Evolutionary conservation across 2,329 filamentous ascomycete genomes (phyloP).

Genomic region (Neofusicoccum ribis): DNA sequence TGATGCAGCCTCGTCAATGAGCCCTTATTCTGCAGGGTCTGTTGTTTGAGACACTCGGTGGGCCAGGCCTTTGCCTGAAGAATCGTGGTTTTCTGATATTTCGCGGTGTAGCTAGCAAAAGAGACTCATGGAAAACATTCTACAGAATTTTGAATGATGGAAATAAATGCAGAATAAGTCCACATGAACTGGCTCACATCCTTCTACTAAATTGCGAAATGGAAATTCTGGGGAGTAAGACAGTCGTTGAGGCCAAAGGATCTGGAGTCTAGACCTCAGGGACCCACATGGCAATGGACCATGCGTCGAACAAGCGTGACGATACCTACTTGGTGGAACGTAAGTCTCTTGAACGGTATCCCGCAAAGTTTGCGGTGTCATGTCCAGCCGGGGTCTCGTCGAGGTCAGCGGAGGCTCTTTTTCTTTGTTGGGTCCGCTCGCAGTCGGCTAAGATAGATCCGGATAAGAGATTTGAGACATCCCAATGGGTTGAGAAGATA

Average conservation of each 20-base stretch:
- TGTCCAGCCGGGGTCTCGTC: not conserved
- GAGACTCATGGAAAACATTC: not conserved
- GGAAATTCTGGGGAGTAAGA: too few species aligned
- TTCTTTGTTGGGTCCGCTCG: conserved; percentile 4
- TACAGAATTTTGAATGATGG: too few species aligned
- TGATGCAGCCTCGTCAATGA: not conserved
- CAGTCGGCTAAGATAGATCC: not conserved
- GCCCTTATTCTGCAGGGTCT: conserved; percentile 17
- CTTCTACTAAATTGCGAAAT: too few species aligned
- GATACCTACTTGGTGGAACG: not conserved
- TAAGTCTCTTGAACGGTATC: not conserved
- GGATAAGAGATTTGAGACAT: not conserved
- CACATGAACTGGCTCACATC: too few species aligned
- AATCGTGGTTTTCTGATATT: not conserved
- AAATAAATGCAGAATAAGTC: too few species aligned
- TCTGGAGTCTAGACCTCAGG: too few species aligned
- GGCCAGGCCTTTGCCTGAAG: not conserved
- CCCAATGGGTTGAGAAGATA: not conserved
- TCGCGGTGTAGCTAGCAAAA: too few species aligned
- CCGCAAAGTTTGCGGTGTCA: not conserved
- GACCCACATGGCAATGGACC: too few species aligned
- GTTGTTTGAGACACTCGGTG: not conserved
- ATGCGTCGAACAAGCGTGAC: too few species aligned
- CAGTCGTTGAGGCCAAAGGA: too few species aligned
- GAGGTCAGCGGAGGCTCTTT: not conserved